phyloP scores from a whole-genome alignment of 305 asterid species.

The Fraxinus sp. region DNA sequence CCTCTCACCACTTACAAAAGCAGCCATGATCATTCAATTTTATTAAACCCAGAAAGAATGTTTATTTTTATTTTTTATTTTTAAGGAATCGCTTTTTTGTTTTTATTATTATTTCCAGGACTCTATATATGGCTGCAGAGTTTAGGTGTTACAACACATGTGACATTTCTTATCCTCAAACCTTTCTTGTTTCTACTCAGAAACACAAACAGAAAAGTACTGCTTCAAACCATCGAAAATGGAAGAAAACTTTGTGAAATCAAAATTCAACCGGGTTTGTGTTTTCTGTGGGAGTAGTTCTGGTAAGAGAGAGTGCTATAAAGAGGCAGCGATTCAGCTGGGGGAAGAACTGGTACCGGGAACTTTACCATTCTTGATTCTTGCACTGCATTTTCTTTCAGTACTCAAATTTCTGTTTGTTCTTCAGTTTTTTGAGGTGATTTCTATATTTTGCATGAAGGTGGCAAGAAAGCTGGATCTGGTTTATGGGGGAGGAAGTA shows the following conservation, averaged over 20 bases:
- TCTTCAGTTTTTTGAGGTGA: neutral
- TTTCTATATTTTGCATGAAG: constrained; percentile 39
- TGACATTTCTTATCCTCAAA: neutral
- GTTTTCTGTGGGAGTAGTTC: constrained; percentile 51
- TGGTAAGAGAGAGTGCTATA: constrained; percentile 35
- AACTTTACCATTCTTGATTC: neutral
- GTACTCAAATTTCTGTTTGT: neutral
- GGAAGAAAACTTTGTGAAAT: constrained; percentile 25
- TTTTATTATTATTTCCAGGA: neutral
- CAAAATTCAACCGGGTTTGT: constrained; percentile 44
- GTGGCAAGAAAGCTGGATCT: constrained; percentile 60
- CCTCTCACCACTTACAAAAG: neutral
- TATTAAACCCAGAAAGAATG: neutral
- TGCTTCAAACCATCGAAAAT: neutral
- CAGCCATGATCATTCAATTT: neutral
- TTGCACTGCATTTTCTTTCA: neutral
- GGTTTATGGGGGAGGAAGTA: constrained; percentile 75
- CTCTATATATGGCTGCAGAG: constrained; percentile 4
- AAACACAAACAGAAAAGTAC: neutral
- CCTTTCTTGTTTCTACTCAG: neutral
- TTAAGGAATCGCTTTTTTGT: neutral
- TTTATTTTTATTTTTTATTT: neutral
- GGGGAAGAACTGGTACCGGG: constrained; percentile 38
- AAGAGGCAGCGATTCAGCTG: constrained; percentile 39
- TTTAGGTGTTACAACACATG: neutral